Evolutionary conservation across 257 asterid genomes (phyloP), one percentile per base, ranked within the genome.

Genomic region (Eustoma russellianum): DNA sequence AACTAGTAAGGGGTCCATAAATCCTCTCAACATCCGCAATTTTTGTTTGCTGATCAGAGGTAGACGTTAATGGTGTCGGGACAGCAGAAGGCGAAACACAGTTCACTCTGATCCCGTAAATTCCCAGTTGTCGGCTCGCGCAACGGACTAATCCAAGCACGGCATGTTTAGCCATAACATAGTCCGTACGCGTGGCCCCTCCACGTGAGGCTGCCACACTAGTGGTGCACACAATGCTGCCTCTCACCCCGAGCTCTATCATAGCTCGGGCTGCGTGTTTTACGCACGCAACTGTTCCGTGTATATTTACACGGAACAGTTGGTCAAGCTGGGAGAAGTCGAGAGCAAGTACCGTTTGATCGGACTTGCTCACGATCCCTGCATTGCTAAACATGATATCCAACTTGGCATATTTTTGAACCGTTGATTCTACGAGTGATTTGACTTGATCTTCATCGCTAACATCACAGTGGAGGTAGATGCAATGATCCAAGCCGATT

Each of bases 331-430:
- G 10, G 0, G 66, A 16, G 3, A 58, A 34, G 9, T 64, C 38
- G 2, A 63, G 40, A 3, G 54, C 70, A 2, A 63, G 51, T 9
- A 69, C 16, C 0, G 50, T 50, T 43, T 58, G 66, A 17, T 48
- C 33, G 0, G 58, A 7, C 1, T 41, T 59, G n/a, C 60, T 53
- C 0, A 46, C 5, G 8, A 19, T 16, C 48, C 70, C 74, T 9
- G 74, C 74, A 3, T 69, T 69, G 57, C 74, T 63, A 46, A 48
- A 59, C 76, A 70, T 65, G 19, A 65, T 47, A 28, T 70, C 76
- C 0, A 70, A 62, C 19, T 47, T 13, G 40, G 65, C 71, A n/a
- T 60, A 65, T 0, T 9, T 60, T 2, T 54, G 13, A 13, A 53
- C 40, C 0, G 75, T 55, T 38, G 17, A 64, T 0, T 64, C 61